phyloP scores from a whole-genome alignment of 305 asterid species.

The Plantago rigida region DNA sequence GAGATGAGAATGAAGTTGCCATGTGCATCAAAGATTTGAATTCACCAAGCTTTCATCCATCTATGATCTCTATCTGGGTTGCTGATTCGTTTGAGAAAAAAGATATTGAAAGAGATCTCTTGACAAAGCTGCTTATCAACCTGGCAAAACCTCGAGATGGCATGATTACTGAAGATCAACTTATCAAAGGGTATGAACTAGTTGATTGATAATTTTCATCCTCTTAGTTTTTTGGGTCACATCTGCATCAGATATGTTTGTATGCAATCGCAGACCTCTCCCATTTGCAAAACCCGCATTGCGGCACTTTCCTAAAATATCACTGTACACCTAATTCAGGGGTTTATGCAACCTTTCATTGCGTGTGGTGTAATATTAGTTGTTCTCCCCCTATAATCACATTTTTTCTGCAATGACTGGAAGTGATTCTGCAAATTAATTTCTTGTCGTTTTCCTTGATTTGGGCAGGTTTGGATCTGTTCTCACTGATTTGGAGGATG shows the following conservation, averaged over 20 bases:
- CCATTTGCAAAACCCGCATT: not conserved
- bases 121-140: slow-evolving; percentile 46
- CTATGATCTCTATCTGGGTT: slow-evolving; percentile 54
- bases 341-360: too few species aligned
- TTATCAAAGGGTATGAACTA: slow-evolving; percentile 48
- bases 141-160: slow-evolving; percentile 37
- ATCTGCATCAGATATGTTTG: not conserved
- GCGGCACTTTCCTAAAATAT: too few species aligned
- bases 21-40: slow-evolving; percentile 56
- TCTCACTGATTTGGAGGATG: slow-evolving; percentile 47
- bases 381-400: not conserved
- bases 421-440: not conserved
- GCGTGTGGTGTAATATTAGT: too few species aligned
- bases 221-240: not conserved
- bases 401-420: too few species aligned
- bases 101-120: slow-evolving; percentile 47
- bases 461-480: slow-evolving; percentile 50
- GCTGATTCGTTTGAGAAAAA: slow-evolving; percentile 59
- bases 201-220: not conserved
- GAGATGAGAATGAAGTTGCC: slow-evolving; percentile 53
- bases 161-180: slow-evolving; percentile 39
- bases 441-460: not conserved
- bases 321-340: too few species aligned
- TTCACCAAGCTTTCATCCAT: slow-evolving; percentile 46
- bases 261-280: not conserved